A percentile compares a stretch with the other conserved stretches of the same genome.
Evolutionary conservation across 208 protist species (phyloP).

Genomic region (Leishmania aethiopica): DNA sequence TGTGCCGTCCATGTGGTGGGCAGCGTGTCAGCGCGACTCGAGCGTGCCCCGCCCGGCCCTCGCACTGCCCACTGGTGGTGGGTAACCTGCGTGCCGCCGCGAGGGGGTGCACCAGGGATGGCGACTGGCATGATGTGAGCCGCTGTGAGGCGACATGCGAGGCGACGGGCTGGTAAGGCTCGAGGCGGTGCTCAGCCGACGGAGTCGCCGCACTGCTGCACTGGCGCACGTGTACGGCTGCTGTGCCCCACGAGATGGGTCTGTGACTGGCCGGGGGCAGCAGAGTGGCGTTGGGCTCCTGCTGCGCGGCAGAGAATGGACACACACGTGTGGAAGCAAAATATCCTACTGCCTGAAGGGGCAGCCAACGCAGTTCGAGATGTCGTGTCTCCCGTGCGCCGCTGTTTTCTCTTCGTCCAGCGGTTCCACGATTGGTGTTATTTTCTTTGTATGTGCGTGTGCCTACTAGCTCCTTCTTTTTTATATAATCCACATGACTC

Average conservation of each 20-base stretch:
- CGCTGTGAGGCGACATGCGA: not conserved
- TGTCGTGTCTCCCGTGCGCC: not conserved
- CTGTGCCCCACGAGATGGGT: not conserved
- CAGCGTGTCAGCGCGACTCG: not conserved
- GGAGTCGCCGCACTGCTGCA: not conserved
- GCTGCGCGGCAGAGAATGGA: not conserved
- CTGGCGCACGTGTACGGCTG: not conserved
- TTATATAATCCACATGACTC: not conserved
- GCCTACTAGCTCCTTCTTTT: not conserved
- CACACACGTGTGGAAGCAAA: not conserved
- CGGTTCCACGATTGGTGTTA: not conserved
- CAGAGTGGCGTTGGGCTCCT: not conserved
- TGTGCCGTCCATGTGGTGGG: not conserved
- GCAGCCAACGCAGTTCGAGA: not conserved
- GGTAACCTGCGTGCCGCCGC: not conserved
- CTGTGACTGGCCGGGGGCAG: not conserved
- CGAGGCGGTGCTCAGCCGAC: not conserved
- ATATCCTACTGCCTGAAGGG: not conserved
- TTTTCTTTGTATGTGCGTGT: slow-evolving; percentile 1
- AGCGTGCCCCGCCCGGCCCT: not conserved
- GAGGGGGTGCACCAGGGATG: not conserved
- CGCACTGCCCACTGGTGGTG: not conserved
- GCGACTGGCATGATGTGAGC: not conserved
- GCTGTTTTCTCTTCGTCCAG: not conserved
- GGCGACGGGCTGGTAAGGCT: too few species aligned